Evolutionary conservation across 2,329 filamentous ascomycete species (phyloP), one percentile per base, ranked within the genome.

Genomic region (Rhynchosporium secalis): DNA sequence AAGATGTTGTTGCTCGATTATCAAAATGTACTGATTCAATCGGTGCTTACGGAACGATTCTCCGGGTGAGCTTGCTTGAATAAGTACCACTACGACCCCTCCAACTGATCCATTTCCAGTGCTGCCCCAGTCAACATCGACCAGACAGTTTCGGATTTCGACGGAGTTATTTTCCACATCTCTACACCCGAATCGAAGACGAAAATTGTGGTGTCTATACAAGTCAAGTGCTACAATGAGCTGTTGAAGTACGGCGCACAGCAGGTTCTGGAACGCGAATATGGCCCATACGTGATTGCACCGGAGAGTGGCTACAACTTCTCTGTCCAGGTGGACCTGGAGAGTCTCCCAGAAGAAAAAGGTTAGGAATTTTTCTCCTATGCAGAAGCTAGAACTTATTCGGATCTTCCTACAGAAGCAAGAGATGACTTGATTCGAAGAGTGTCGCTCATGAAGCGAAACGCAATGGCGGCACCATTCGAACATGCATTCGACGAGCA

Each of bases 121-220:
- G 90, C 90, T 76, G 80, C 91, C 70, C 92, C 92, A 63, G 85
- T 86, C 63, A 92, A 91, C 71, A 96, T 99, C 76, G 96, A 99
- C 79, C 95, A 99, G 81, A 92, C 96, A 67, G 92, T 97, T 66
- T 98, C 94, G 75, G 95, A 99, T 79, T 99, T 99, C 75, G 96
- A 99, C 79, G 94, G 94, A 75, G 95, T 98, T 71, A 96, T 91
- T 70, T 99, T 98, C 79, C 95, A 99, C 78, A 93, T 99, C 74
- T 98, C 94, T 43, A 99, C 95, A 1, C 95, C 94, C 63, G 92
- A 96, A 77, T 81, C 87, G 66, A 98, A 98, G 83, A 88, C 91
- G 56, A 92, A 96, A 79, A 97, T 99, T 69, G 84, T 96, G 57
- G 87, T 99, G 63, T 99, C 95, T 28, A 90, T 99, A 72, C 87